Evolutionary conservation across 345 rosid genomes (phyloP), one percentile per base, ranked within the genome.

Genomic region (Eucalyptus fibrosa): DNA sequence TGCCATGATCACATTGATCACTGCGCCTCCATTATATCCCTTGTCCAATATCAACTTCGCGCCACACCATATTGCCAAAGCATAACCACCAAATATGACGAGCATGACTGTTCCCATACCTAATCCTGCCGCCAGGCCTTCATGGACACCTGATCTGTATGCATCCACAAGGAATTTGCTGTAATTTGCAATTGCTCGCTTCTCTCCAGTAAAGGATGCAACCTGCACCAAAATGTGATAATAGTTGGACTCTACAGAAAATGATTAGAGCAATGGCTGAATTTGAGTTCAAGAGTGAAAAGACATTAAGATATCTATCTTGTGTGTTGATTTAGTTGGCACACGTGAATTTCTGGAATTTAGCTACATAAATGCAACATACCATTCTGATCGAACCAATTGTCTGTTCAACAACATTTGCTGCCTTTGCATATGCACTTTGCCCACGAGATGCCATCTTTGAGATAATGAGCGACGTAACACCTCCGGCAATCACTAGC

Each of bases 161-260:
- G 98, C 96, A 65, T 93, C 62, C 23, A 87, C 93, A 45, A 97
- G 96, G 87, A 89, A 92, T 88, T 94, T 94, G 77, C 94, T 93
- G 92, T 96, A 96, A 67, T 86, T 88, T 69, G 91, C 90, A 34
- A 95, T 93, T 16, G 99, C 97, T 93, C 91, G 94, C 91, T 95
- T 95, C 91, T 97, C 99, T 87, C 98, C 98, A 1, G 99, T 97
- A 91, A 95, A 97, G 5, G 99, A 95, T 15, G 95, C 98, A 83
- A 97, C 98, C 98, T 96, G 95, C 89, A 92, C 81, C 49, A 53
- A 89, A 69, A 32, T 8, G 44, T 34, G 81, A 34, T 34, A 17
- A 69, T 69, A 17, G 42, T 69, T 6, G 13, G 81, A 69, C 42
- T 18, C 81, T 96, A 91, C 94, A 95, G 88, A 91, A 62, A 69